Evolutionary conservation across 257 asterid genomes (phyloP).

Genomic region (Echium plantagineum): DNA sequence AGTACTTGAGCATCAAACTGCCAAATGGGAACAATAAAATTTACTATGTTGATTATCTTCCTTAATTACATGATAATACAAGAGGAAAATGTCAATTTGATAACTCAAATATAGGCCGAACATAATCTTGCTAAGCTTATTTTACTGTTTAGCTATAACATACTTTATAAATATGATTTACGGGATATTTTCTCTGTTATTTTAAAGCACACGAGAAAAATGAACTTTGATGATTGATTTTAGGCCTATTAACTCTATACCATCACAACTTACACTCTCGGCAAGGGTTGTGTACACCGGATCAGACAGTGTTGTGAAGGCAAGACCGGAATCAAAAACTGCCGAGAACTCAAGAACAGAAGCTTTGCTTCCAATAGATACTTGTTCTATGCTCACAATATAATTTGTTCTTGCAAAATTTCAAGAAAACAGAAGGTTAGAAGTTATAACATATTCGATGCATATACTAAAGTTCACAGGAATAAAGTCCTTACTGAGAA

Average conservation of each 20-base stretch:
- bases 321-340: constrained; percentile 86
- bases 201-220: not conserved
- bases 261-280: constrained; percentile 39
- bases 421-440: not conserved
- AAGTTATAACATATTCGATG: not conserved
- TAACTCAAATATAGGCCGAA: too few species aligned
- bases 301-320: constrained; percentile 68
- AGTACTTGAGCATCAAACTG: constrained; percentile 57
- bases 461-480: not conserved
- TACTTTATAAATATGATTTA: not conserved
- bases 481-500: constrained; percentile 42
- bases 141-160: not conserved
- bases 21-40: constrained; percentile 11
- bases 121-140: not conserved
- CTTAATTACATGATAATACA: not conserved
- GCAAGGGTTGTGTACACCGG: constrained; percentile 60
- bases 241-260: not conserved
- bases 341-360: constrained; percentile 45
- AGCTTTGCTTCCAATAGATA: constrained; percentile 41
- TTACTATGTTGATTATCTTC: not conserved
- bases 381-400: constrained; percentile 58
- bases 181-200: too few species aligned
- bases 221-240: too few species aligned
- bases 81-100: too few species aligned
- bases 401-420: constrained; percentile 51